Conservation (phyloP, 108 stramenopile genomes). For the Skeletonema tropicum region DNA sequence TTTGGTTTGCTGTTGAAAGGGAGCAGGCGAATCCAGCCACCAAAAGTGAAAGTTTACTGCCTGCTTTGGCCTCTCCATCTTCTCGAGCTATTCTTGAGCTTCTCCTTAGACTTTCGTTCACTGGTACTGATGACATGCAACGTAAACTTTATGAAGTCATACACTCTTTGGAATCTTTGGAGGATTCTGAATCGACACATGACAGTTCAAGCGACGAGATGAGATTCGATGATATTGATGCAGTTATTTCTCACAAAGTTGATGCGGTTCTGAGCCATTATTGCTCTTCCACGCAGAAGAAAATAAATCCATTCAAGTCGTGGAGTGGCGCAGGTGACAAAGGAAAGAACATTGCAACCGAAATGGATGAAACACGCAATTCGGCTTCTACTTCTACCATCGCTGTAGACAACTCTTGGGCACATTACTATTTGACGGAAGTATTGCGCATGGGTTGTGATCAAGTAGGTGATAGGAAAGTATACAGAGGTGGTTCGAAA, state of each 20-base stretch:
- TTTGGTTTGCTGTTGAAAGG: conserved; percentile 47
- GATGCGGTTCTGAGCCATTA: conserved; percentile 33
- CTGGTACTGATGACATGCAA: conserved; percentile 8
- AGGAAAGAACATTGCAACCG: conserved; percentile 14
- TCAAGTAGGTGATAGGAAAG: background rate
- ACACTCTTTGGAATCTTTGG: conserved; percentile 16
- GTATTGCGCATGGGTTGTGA: conserved; percentile 20
- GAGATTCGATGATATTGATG: conserved; percentile 20
- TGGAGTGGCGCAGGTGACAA: conserved; percentile 49
- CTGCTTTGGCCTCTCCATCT: conserved; percentile 12
- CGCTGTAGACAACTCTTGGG: conserved; percentile 7
- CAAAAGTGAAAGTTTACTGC: background rate
- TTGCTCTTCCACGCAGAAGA: conserved; percentile 28
- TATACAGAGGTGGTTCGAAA: conserved; percentile 22
- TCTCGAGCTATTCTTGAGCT: conserved; percentile 41
- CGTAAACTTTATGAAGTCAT: conserved; percentile 26
- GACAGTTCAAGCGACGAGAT: conserved; percentile 1
- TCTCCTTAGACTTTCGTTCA: conserved; percentile 30
- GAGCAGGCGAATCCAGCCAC: conserved; percentile 13
- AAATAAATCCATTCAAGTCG: conserved; percentile 27
- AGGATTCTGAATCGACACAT: background rate
- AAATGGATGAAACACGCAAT: background rate
- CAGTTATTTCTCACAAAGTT: conserved; percentile 30
- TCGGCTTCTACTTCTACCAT: background rate
- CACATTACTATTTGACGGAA: conserved; percentile 31